phyloP scores from a whole-genome alignment of 176 grass and related monocot genomes.

The Elaeis guineensis region DNA sequence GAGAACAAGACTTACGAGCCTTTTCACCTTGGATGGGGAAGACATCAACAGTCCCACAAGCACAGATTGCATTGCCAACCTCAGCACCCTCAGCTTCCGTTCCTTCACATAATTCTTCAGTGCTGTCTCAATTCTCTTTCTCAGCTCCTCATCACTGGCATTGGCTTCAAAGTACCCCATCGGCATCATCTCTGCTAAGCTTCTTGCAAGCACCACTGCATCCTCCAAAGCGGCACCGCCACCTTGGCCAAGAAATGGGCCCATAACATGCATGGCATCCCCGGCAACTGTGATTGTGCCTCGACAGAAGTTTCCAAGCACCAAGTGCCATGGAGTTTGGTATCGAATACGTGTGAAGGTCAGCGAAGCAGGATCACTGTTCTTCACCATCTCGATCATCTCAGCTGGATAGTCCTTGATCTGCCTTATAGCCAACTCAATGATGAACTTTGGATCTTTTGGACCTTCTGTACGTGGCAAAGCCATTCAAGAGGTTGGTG shows the following conservation, averaged over 20 bases:
- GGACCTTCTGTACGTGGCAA: background rate
- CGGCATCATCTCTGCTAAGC: slow-evolving; percentile 14
- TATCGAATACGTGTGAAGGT: slow-evolving; percentile 15
- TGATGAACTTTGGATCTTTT: background rate
- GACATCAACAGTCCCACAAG: background rate
- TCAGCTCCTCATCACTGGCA: background rate
- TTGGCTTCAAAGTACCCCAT: background rate
- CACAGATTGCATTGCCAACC: slow-evolving; percentile 8
- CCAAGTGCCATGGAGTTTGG: slow-evolving; percentile 31
- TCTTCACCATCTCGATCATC: slow-evolving; percentile 18
- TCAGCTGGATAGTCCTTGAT: slow-evolving; percentile 23
- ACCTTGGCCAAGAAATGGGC: slow-evolving; percentile 45
- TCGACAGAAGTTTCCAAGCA: slow-evolving; percentile 7
- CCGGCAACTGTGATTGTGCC: slow-evolving; percentile 37
- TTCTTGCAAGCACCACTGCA: slow-evolving; percentile 29
- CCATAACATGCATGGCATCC: slow-evolving; percentile 55
- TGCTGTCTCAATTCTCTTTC: slow-evolving; percentile 14
- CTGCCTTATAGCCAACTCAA: background rate
- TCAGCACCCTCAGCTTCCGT: slow-evolving; percentile 25
- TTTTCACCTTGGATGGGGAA: slow-evolving; percentile 17
- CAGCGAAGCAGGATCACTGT: slow-evolving; percentile 20
- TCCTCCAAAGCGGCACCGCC: slow-evolving; percentile 31
- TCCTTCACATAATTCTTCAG: slow-evolving; percentile 24
- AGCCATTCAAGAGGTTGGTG: background rate
- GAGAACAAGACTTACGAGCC: slow-evolving; percentile 3